Conservation (phyloP, 495 filamentous ascomycete species). For the Aspergillus biplanus region DNA sequence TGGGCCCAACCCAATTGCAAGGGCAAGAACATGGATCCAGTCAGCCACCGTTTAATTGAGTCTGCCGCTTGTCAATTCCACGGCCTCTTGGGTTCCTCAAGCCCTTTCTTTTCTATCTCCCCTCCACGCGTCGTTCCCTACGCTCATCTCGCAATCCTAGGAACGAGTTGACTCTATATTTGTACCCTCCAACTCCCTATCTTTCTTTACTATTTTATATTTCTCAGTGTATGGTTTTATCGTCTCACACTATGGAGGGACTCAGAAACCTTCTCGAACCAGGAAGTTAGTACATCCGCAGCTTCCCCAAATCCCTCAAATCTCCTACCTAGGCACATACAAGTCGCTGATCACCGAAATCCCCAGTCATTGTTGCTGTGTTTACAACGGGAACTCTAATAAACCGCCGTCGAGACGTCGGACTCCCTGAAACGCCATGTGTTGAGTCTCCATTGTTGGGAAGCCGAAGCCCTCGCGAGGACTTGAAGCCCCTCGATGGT, state of each 20-base stretch:
- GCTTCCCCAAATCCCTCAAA: neutral
- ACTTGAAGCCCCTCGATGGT: slow-evolving; percentile 13
- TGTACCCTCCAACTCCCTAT: no score
- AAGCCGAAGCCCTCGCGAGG: neutral
- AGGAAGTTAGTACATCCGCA: slow-evolving; percentile 24
- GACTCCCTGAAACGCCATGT: slow-evolving; percentile 5
- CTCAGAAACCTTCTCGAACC: slow-evolving; percentile 31
- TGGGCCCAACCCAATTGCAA: no score
- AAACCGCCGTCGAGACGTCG: slow-evolving; percentile 21
- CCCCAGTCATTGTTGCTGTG: slow-evolving; percentile 26
- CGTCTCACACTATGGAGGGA: slow-evolving; percentile 18
- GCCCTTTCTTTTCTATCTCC: no score
- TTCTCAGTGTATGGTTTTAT: neutral
- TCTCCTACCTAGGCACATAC: neutral
- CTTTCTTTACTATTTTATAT: no score
- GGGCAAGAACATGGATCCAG: no score
- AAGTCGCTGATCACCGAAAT: neutral
- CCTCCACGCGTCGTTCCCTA: no score
- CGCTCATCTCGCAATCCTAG: no score
- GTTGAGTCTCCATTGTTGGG: slow-evolving; percentile 25
- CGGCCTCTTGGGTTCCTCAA: no score
- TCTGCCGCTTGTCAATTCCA: no score
- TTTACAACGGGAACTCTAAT: slow-evolving; percentile 30
- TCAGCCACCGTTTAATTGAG: no score
- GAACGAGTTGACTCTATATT: no score